phyloP scores from a whole-genome alignment of 2,329 filamentous ascomycete genomes.

The Calonectria henricotiae region DNA sequence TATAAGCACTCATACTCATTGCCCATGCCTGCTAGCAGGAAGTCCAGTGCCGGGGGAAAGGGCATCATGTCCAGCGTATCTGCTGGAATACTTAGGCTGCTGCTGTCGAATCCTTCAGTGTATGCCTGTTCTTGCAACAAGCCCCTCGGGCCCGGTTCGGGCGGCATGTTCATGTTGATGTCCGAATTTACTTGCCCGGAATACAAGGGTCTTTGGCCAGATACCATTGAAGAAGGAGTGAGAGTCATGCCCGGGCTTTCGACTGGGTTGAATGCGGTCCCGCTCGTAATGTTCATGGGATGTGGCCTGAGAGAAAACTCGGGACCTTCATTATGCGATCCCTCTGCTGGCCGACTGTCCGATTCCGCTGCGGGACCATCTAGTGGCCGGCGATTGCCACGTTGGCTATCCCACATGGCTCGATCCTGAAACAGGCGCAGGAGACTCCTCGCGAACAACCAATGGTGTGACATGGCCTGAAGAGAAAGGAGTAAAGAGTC shows the following conservation, averaged over 20 bases:
- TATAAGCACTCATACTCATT: constrained; percentile 48
- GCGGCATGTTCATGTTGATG: constrained; percentile 40
- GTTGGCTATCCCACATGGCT: constrained; percentile 41
- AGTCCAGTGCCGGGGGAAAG: constrained; percentile 54
- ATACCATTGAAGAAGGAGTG: constrained; percentile 33
- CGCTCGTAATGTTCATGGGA: constrained; percentile 25
- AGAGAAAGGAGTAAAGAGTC: constrained; percentile 54
- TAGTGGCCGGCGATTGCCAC: constrained; percentile 17
- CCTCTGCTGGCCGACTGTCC: constrained; percentile 26
- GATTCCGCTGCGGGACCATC: constrained; percentile 24
- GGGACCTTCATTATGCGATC: not conserved
- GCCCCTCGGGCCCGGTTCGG: constrained; percentile 25
- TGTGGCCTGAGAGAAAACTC: constrained; percentile 48
- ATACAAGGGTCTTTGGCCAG: constrained; percentile 31
- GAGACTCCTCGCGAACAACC: constrained; percentile 56
- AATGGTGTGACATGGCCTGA: constrained; percentile 51
- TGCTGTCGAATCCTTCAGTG: constrained; percentile 38
- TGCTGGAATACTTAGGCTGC: constrained; percentile 35
- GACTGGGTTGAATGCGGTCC: constrained; percentile 29
- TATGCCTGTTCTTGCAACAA: constrained; percentile 42
- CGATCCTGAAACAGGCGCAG: constrained; percentile 53
- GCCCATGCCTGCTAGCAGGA: constrained; percentile 54
- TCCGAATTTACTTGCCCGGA: constrained; percentile 30
- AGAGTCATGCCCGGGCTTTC: constrained; percentile 33
- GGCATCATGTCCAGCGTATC: constrained; percentile 47